A percentile compares a stretch with the other conserved stretches of the same genome.
phyloP scores from a whole-genome alignment of 1,139 yeast species.

The Tardiomyces blankii region DNA sequence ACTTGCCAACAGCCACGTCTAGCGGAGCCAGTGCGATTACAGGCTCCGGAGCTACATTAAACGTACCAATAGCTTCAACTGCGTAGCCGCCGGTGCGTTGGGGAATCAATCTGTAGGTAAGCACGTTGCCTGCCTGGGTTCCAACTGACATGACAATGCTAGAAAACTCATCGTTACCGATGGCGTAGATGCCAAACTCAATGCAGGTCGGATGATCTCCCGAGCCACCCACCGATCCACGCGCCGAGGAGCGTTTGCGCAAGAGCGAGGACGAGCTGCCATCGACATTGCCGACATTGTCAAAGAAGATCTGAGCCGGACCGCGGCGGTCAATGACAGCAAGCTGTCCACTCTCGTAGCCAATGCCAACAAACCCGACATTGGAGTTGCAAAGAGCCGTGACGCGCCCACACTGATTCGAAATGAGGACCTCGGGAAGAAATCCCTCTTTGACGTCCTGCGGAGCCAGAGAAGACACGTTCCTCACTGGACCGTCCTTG shows the following conservation, averaged over 20 bases:
- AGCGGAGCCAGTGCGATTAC: constrained; percentile 50
- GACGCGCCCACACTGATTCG: constrained; percentile 31
- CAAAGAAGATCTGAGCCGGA: constrained; percentile 63
- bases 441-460: constrained; percentile 48
- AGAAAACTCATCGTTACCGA: constrained; percentile 53
- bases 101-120: constrained; percentile 60
- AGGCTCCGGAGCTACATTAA: constrained; percentile 38
- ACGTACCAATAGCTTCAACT: constrained; percentile 43
- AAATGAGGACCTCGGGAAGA: constrained; percentile 52
- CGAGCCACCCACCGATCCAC: not conserved
- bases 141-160: constrained; percentile 69
- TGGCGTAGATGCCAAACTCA: constrained; percentile 63
- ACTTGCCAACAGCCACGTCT: constrained; percentile 43
- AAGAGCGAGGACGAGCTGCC: constrained; percentile 6
- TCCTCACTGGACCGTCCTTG: constrained; percentile 6
- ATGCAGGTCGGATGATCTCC: constrained; percentile 40
- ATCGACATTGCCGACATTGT: constrained; percentile 21
- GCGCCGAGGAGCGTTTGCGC: constrained; percentile 4
- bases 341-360: constrained; percentile 64
- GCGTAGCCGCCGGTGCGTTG: constrained; percentile 56
- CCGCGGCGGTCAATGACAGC: constrained; percentile 77
- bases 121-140: constrained; percentile 63
- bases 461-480: constrained; percentile 32
- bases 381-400: constrained; percentile 58
- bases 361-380: constrained; percentile 79